phyloP scores from a whole-genome alignment of 1,139 yeast genomes.

The Blastobotrys elegans region DNA sequence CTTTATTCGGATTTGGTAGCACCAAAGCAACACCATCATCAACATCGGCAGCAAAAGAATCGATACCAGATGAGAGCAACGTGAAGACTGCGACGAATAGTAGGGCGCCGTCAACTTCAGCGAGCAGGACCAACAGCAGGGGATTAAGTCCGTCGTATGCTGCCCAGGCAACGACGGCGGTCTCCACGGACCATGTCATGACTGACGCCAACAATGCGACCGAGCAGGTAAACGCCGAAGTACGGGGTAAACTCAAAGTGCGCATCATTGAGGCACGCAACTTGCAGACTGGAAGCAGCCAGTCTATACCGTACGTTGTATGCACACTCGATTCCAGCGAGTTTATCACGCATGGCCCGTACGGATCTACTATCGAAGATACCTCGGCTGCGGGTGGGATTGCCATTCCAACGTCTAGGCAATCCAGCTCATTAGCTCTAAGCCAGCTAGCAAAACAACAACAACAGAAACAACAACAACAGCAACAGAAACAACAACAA shows the following conservation, averaged over 20 bases:
- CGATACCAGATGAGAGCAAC: constrained; percentile 10
- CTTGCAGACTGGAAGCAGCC: constrained; percentile 42
- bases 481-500: constrained; percentile 56
- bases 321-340: constrained; percentile 92
- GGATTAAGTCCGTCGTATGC: background rate
- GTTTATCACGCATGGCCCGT: constrained; percentile 66
- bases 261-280: constrained; percentile 75
- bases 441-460: constrained; percentile 33
- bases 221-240: constrained; percentile 9
- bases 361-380: constrained; percentile 19
- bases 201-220: background rate
- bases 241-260: constrained; percentile 67
- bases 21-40: background rate
- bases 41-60: background rate
- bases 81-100: constrained; percentile 15
- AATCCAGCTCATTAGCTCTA: constrained; percentile 60
- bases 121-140: background rate
- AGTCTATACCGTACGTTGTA: constrained; percentile 79
- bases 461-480: constrained; percentile 15
- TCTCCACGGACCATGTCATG: constrained; percentile 10
- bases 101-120: constrained; percentile 14
- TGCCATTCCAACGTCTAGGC: constrained; percentile 43
- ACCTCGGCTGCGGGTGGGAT: constrained; percentile 32
- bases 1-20: constrained; percentile 26
- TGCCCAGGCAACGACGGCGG: constrained; percentile 9